phyloP scores from a whole-genome alignment of 129 eudicot genomes.

The Artemisia argyi region DNA sequence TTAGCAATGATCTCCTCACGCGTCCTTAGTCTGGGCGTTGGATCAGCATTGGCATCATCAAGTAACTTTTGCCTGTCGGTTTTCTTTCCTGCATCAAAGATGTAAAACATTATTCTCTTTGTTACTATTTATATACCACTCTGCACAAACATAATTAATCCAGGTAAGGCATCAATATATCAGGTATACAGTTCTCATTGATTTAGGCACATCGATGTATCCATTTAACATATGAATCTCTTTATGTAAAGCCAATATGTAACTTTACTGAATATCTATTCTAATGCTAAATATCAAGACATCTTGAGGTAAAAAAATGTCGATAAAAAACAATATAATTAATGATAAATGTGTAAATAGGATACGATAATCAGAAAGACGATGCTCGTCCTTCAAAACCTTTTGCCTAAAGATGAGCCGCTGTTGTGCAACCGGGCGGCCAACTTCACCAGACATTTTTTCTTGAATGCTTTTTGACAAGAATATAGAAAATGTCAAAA shows the following conservation, averaged over 20 bases:
- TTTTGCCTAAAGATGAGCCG: constrained; percentile 92
- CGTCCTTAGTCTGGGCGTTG: too few relatives aligned
- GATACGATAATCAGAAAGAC: constrained; percentile 93
- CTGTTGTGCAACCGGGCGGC: constrained; percentile 87
- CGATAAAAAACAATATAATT: neutral
- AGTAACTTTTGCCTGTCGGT: too few relatives aligned
- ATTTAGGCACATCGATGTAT: too few relatives aligned
- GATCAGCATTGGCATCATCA: too few relatives aligned
- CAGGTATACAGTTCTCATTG: too few relatives aligned
- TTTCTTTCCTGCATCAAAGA: too few relatives aligned
- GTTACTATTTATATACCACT: too few relatives aligned
- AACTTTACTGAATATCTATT: neutral
- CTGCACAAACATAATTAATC: too few relatives aligned
- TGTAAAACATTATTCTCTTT: too few relatives aligned
- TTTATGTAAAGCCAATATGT: neutral
- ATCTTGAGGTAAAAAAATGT: neutral
- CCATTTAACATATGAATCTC: neutral
- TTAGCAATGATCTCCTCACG: too few relatives aligned
- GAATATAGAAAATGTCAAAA: neutral
- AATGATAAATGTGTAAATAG: constrained; percentile 17
- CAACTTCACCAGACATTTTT: constrained; percentile 69
- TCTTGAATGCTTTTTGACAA: constrained; percentile 54
- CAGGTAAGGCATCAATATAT: too few relatives aligned
- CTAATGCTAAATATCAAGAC: neutral
- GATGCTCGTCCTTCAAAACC: constrained; percentile 85